These are phyloP conservation scores for Macrophomina phaseolina DNA, from an alignment of 2,329 filamentous ascomycete genomes.

Conservation along the genomic window DNA sequence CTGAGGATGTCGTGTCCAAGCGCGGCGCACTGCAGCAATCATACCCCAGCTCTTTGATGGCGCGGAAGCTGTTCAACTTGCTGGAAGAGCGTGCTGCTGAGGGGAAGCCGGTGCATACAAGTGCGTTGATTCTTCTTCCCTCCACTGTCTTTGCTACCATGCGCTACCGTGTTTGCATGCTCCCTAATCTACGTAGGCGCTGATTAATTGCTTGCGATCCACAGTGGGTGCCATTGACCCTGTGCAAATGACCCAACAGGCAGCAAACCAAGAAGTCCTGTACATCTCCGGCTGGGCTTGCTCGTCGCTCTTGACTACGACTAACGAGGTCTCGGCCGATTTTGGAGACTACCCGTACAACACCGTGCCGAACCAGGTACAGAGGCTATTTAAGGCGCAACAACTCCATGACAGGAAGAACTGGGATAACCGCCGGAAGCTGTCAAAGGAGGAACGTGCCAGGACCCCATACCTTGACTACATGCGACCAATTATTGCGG, in stretches of 20 bases:
- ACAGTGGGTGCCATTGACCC: constrained; percentile 96
- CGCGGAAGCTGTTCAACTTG: constrained; percentile 89
- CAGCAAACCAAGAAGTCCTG: constrained; percentile 90
- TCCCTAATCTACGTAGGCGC: neutral
- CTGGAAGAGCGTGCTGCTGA: constrained; percentile 77
- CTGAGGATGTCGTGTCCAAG: constrained; percentile 91
- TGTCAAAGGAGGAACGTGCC: constrained; percentile 74
- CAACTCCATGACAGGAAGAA: constrained; percentile 96
- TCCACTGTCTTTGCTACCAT: constrained; percentile 2
- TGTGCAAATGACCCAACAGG: constrained; percentile 99
- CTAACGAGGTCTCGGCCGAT: constrained; percentile 96
- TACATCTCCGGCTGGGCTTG: constrained; percentile 98
- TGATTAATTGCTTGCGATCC: constrained; percentile 1
- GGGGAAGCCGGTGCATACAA: constrained; percentile 91
- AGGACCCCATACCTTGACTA: constrained; percentile 88
- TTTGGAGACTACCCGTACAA: constrained; percentile 99
- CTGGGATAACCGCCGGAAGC: constrained; percentile 81
- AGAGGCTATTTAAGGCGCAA: constrained; percentile 94
- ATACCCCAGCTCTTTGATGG: constrained; percentile 94
- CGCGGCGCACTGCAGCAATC: constrained; percentile 83
- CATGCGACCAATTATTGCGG: constrained; percentile 90
- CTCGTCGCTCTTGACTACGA: constrained; percentile 88
- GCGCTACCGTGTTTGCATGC: neutral
- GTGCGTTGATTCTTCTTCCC: constrained; percentile 56
- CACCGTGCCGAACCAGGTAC: constrained; percentile 97